Percentiles rank a stretch among this genome's conserved stretches.
phyloP scores from a whole-genome alignment of 169 alveolate species.

The Pseudocohnilembus persalinus region DNA sequence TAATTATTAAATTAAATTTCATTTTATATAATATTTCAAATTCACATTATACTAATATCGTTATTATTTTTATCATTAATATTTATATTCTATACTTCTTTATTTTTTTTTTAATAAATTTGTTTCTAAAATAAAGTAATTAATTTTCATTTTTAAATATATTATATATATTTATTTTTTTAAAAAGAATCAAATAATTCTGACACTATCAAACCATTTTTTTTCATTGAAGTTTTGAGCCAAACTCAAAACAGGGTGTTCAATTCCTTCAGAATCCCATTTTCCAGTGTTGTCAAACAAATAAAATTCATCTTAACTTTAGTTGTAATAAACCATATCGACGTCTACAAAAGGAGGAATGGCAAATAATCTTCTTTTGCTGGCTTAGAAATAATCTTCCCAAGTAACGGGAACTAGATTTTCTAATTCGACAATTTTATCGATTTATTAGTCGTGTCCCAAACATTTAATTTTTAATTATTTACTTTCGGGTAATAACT shows the following conservation, averaged over 20 bases:
- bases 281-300: constrained; percentile 50
- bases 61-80: too few species aligned
- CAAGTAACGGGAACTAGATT: constrained; percentile 50
- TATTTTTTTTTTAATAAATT: too few species aligned
- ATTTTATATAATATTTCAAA: neutral
- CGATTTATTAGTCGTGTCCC: constrained; percentile 14
- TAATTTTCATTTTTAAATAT: too few species aligned
- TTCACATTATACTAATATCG: too few species aligned
- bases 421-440: constrained; percentile 31
- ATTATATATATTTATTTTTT: too few species aligned
- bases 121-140: neutral
- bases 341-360: constrained; percentile 39
- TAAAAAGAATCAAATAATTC: constrained; percentile 5
- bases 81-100: neutral
- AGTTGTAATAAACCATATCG: constrained; percentile 49
- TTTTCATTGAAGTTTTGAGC: constrained; percentile 42
- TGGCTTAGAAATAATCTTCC: constrained; percentile 34
- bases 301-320: constrained; percentile 32
- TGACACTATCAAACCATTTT: constrained; percentile 37
- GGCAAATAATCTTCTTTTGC: constrained; percentile 31
- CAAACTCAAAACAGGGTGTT: constrained; percentile 33
- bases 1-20: too few species aligned
- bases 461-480: constrained; percentile 31
- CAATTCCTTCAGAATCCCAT: constrained; percentile 48
- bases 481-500: constrained; percentile 35